Base-by-base conservation (phyloP, 108 stramenopile genomes). In the Fragilariopsis cylindrus region DNA sequence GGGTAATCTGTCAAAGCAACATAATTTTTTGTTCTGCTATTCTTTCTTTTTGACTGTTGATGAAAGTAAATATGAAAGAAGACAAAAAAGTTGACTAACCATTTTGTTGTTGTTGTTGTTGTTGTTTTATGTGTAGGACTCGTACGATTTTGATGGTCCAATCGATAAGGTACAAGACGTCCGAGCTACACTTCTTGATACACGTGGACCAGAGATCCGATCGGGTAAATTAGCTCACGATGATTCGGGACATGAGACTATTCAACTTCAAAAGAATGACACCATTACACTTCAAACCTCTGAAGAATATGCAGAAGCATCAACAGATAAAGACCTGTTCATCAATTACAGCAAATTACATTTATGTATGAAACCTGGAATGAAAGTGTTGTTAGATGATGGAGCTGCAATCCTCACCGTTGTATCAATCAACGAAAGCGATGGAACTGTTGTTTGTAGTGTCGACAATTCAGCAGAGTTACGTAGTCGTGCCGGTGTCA, bases 301-400 rank as follows among this genome's bases (percentile, higher is more conserved):
- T 39, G 70, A 76, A 40, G 77, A 88, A 21, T 80, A 77, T 44
- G 76, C 70, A 19, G 65, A 74, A 30, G 89, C 86, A 55, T 78
- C 83, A 40, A 91, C 90, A 42, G 88, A 91, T 16, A 81, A 71
- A 56, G 81, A 87, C 57, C 79, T 96, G 71, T 97, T 87, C 75
- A 91, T 96, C 71, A 85, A 90, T 70, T 96, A 93, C 79, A 70
- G 79, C 18, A 80, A 85, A 43, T 72, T 95, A 30, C 70, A 82
- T 60, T 68, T 85, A 48, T 85, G 80, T 39, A 57, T 95, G 46
- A 44, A 62, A 16, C 92, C 94, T 3, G 98, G 98, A 13, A 86
- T 88, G 84, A 88, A 84, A 52, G 98, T 99, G 41, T 83, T 99
- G 62, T 80, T 97, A 48, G 99, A 98, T 64, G 99, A 99, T 83